Evolutionary conservation across 2,329 filamentous ascomycete genomes (phyloP), one percentile per base, ranked within the genome.

Genomic region (Claviceps maximensis): DNA sequence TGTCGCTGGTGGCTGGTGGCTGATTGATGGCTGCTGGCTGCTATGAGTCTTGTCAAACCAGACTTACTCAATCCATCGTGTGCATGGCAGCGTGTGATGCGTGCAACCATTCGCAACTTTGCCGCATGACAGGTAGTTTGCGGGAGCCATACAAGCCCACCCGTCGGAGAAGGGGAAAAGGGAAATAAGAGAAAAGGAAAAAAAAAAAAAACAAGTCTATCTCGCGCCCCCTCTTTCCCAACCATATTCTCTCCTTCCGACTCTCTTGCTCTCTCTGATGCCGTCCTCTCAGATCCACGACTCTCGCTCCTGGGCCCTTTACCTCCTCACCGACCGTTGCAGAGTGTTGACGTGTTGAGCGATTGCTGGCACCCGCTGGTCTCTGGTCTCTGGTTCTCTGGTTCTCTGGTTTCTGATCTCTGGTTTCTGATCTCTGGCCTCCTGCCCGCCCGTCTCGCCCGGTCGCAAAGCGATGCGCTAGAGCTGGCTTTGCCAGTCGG

Each of bases 1-100:
- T 29, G 3, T 29, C 6, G 29, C 31, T 33, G 27, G 8, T 29
- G 27, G 27, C 27, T 29, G 27, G 8, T 29, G 27, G 27, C 27
- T 29, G 27, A 29, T 29, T 29, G 27, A 29, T 29, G 27, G 27
- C 27, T 29, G 27, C 27, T n/a, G n/a, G n/a, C n/a, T n/a, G n/a
- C n/a, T n/a, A n/a, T n/a, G n/a, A n/a, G 21, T 33, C 23, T 25
- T 45, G 21, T 27, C 21, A 45, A n/a, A n/a, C n/a, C n/a, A n/a
- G n/a, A n/a, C n/a, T n/a, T 23, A 12, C 49, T 44, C 52, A 45
- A 54, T 51, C 49, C 8, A 29, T 29, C 27, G 49, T 54, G 53
- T 50, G 53, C 41, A 31, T 54, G 36, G 53, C 53, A 50, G 21
- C 53, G 50, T 50, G 44, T 49, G 45, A 52, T 54, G 53, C 38